These are phyloP conservation scores for Camellia lanceoleosa DNA, from an alignment of 148 eudicot genomes.

Conservation along the genomic window DNA sequence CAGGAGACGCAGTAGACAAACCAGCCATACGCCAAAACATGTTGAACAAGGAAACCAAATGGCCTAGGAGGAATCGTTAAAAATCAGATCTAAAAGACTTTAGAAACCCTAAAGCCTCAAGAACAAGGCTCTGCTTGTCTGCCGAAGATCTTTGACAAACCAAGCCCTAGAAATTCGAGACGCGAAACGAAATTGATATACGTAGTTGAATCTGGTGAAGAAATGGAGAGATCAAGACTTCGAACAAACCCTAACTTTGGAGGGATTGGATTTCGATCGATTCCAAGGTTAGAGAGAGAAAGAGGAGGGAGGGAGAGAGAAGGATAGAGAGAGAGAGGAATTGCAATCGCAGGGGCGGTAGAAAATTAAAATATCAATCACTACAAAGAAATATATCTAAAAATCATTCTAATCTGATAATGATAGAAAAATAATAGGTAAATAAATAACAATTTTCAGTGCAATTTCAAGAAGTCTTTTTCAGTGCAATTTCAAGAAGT, in stretches of 20 bases:
- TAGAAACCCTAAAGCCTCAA: slow-evolving; percentile 9
- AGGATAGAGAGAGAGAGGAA: neutral
- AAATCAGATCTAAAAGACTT: slow-evolving; percentile 33
- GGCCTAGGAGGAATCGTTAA: slow-evolving; percentile 11
- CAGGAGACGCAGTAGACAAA: slow-evolving; percentile 90
- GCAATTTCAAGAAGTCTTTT: too few relatives aligned
- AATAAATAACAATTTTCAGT: too few relatives aligned
- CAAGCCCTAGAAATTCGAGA: slow-evolving; percentile 1
- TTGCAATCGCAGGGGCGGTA: slow-evolving; percentile 10
- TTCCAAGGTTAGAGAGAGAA: neutral
- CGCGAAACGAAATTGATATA: neutral
- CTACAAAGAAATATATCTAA: neutral
- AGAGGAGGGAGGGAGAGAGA: neutral
- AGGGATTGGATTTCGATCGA: slow-evolving; percentile 10
- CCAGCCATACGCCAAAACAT: slow-evolving; percentile 99
- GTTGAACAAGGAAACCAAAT: slow-evolving; percentile 25
- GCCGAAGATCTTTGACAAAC: slow-evolving; percentile 1
- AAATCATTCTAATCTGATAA: too few relatives aligned
- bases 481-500: too few relatives aligned
- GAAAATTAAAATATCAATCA: neutral
- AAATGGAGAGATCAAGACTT: neutral
- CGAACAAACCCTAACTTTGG: slow-evolving; percentile 3
- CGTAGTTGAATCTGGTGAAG: slow-evolving; percentile 7
- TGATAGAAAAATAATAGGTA: too few relatives aligned
- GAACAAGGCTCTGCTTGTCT: neutral